These are phyloP conservation scores for Vitis amurensis DNA, from an alignment of 164 flowering plant genomes.

Conservation along the genomic window DNA sequence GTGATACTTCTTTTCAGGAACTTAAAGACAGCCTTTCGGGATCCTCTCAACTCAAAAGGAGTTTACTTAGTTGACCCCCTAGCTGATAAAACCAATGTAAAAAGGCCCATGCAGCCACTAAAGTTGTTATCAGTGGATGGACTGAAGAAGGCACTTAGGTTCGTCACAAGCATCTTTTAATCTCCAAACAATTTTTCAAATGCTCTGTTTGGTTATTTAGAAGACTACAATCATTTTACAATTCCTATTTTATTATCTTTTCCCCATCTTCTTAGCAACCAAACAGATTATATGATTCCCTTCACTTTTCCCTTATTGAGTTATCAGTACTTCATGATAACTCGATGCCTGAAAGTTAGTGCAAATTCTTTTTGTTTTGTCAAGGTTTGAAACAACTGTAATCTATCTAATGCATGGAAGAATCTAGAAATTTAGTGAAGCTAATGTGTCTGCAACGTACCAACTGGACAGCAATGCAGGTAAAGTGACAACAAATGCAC, in stretches of 20 bases:
- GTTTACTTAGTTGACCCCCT: slow-evolving; percentile 70
- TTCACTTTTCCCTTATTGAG: background rate
- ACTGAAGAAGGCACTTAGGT: slow-evolving; percentile 82
- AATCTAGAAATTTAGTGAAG: no score
- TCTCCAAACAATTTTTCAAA: background rate
- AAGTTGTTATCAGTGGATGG: slow-evolving; percentile 80
- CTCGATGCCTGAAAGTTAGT: background rate
- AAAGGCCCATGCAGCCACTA: slow-evolving; percentile 44
- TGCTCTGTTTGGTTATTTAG: background rate
- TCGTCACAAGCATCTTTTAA: background rate
- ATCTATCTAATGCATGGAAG: no score
- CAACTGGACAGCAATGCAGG: slow-evolving; percentile 60
- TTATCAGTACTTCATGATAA: background rate
- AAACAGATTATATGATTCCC: background rate
- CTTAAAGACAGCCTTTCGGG: slow-evolving; percentile 65
- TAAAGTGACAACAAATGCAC: slow-evolving; percentile 65
- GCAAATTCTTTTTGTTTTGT: no score
- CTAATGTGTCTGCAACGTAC: no score
- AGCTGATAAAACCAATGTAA: slow-evolving; percentile 32
- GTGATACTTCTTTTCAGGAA: slow-evolving; percentile 44
- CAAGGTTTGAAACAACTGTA: no score
- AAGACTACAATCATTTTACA: background rate
- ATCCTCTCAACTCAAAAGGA: slow-evolving; percentile 54
- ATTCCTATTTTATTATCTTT: no score
- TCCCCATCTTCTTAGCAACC: no score